Evolutionary conservation across 176 grass and related monocot species (phyloP).

Genomic region (Calamus simplicifolius): DNA sequence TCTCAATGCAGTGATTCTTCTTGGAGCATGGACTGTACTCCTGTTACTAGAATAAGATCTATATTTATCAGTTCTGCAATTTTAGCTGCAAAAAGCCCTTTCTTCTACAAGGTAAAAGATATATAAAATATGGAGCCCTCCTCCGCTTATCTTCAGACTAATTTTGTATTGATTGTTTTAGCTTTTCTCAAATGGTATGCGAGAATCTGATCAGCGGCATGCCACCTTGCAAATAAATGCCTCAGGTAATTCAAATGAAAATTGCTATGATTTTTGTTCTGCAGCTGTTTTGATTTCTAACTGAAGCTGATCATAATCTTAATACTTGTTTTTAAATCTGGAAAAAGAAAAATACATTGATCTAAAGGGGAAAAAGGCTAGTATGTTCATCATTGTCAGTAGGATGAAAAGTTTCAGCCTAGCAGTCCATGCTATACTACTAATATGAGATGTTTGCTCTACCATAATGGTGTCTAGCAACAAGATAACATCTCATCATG

Average conservation of each 20-base stretch:
- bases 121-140: not conserved
- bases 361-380: no score
- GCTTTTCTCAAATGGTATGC: slow-evolving; percentile 29
- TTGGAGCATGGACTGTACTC: slow-evolving; percentile 15
- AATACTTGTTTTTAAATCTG: no score
- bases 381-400: no score
- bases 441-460: no score
- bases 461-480: no score
- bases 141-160: not conserved
- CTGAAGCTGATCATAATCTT: no score
- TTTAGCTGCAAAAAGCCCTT: slow-evolving; percentile 22
- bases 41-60: slow-evolving; percentile 4
- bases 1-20: slow-evolving; percentile 22
- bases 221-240: slow-evolving; percentile 17
- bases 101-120: slow-evolving; percentile 18
- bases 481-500: no score
- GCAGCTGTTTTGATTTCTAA: no score
- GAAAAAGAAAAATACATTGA: no score
- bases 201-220: slow-evolving; percentile 23
- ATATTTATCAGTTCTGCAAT: slow-evolving; percentile 14
- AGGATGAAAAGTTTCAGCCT: no score
- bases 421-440: no score
- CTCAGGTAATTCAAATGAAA: slow-evolving; percentile 2
- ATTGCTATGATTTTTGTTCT: no score
- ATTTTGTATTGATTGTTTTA: not conserved